Conservation (phyloP, 345 rosid species). For the Eucalyptus paniculata region DNA sequence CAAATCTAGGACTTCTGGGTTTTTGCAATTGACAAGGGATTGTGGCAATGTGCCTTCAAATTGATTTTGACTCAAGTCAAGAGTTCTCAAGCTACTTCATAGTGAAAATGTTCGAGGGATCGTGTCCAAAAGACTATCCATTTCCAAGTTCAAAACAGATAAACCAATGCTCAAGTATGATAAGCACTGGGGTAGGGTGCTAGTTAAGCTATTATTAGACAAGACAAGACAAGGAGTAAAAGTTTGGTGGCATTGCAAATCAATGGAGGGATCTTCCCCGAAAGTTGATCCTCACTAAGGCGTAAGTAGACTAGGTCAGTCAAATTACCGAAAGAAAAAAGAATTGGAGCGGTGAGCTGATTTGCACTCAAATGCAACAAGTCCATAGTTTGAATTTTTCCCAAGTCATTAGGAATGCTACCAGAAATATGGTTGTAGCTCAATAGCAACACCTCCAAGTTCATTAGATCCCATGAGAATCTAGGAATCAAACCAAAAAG, state of each 20-base stretch:
- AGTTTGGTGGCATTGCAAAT: background rate
- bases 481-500: conserved; percentile 13
- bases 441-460: background rate
- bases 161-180: background rate
- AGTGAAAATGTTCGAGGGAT: too few relatives aligned
- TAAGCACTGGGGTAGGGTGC: background rate
- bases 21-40: too few relatives aligned
- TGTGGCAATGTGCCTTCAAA: too few relatives aligned
- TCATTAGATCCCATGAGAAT: conserved; percentile 1
- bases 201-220: background rate
- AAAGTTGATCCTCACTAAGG: background rate
- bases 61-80: too few relatives aligned
- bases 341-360: conserved; percentile 1
- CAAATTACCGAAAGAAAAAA: background rate
- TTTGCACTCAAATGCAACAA: background rate
- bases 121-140: background rate
- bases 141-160: background rate
- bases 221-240: background rate
- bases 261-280: background rate
- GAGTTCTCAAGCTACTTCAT: too few relatives aligned
- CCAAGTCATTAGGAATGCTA: background rate
- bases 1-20: too few relatives aligned
- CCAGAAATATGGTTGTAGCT: background rate
- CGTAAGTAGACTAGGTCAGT: background rate
- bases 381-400: background rate